Base-by-base conservation (phyloP, 2,329 filamentous ascomycete genomes). In the Anthostomella pinea region DNA sequence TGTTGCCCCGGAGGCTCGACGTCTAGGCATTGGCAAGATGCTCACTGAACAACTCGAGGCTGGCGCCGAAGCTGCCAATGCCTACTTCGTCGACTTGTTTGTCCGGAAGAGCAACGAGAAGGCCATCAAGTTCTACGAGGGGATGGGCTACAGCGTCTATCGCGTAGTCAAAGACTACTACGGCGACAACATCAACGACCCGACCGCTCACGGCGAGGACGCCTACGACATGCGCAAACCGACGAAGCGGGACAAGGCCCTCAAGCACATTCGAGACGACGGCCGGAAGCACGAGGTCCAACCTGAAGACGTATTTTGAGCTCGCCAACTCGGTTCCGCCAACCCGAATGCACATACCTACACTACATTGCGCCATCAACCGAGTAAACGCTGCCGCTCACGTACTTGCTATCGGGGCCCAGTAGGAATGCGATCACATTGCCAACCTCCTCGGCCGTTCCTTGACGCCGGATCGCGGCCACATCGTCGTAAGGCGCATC, bases 191-290 rank as follows among this genome's bases (percentile, higher is more conserved):
- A 77, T 82, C 19, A 75, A 69, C 35, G 76, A 80, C 35, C 77
- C 79, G 3, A 77, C 73, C 8, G 70, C 75, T 42, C 69, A 68
- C 11, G 77, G 79, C 33, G 89, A 95, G 64, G 91, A 97, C 68
- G 93, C 91, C 13, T 93, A 87, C 61, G 93, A 98, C 67, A 98
- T 98, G 93, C 80, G 93, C 48, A 97, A 96, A 62, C 79, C 88
- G 23, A 79, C 91, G 68, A 85, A 78, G 64, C 77, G 90, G 56
- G 93, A 98, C 66, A 78, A 75, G 61, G 77, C 83, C 38, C 67
- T 75, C 39, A 77, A 86, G 61, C 87, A 94, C 63, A 75, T 95
- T 30, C 77, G 93, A 48, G 77, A 83, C 35, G 79, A 91, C 52
- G 93, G 93, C 13, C 85, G 93, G 68, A 73, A 79, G 40, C 81